Base-by-base conservation (phyloP, 2,329 filamentous ascomycete species). In the Colletotrichum sp. region DNA sequence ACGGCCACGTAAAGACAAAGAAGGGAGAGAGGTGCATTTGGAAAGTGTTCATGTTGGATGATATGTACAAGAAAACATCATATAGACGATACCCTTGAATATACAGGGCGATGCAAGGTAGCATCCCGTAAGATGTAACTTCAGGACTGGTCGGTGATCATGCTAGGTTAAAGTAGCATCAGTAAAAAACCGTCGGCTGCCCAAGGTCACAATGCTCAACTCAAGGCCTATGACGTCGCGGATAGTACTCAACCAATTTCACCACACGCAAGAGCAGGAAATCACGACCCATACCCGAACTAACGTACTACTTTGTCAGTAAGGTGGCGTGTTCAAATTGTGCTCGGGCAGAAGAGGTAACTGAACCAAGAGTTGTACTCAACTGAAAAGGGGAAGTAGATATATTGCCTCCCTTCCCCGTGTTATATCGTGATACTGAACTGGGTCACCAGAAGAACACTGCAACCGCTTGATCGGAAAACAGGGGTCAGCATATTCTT, bases 11-110 rank as follows among this genome's bases (percentile, higher is more conserved):
- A 60, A 21, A 64, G 6, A n/a, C 32, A 7, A 16, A 3, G n/a
- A 24, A 32, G n/a, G 16, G n/a, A 43, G n/a, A n/a, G 8, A n/a
- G 8, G n/a, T 21, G 34, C n/a, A 43, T 7, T 52, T 52, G 43
- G 15, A 36, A 7, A 39, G 7, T 28, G n/a, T 18, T 18, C 16
- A 64, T 34, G 16, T n/a, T 59, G 21, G 61, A 4, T 43, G 34
- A 30, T 5, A 26, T 30, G 30, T 52, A 66, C 30, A 32, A 30
- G 8, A 21, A 36, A 26, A 24, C 16, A 57, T 57, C 36, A 36
- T 39, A 32, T 30, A 30, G 28, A 68, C 52, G 66, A 68, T 68
- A 60, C 66, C 66, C 66, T 60, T 68, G 32, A 67, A 64, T 18
- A 66, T 66, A 64, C 13, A 43, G 10, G 43, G 1, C 21, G 26